Evolutionary conservation across 768 basidiomycete species (phyloP), one percentile per base, ranked within the genome.

Genomic region (Tulasnella sp.): DNA sequence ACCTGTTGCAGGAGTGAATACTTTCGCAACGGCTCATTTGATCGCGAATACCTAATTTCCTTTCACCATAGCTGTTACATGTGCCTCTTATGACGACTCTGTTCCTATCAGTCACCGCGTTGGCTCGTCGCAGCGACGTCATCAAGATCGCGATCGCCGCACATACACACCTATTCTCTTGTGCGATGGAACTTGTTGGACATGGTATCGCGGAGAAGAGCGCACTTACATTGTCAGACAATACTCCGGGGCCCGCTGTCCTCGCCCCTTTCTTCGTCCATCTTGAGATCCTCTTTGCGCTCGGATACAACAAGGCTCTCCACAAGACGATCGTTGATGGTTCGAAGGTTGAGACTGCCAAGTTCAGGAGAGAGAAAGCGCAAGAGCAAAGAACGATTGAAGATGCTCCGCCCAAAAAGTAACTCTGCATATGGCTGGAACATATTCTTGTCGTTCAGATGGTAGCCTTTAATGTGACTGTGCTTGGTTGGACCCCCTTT

Each of bases 261-360:
- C 80, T 93, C 25, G 92, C 92, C 0, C 92, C 92, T 1, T 94
- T 98, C 77, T 98, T 98, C 68, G 92, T 94, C 51, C 92, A 92
- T 70, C 72, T 97, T 58, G 94, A 98, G 70, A 67, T 92, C 53
- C 79, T 97, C 21, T 97, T 93, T 74, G 71, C 69, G 46, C 69
- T 90, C 22, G 87, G 89, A 46, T 96, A 92, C 73, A 80, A 78
- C 44, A 87, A 88, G 2, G 74, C 76, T 22, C 73, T 96, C 68
- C 84, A 90, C 64, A 85, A 81, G 67, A 78, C 80, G 61, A 74
- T 97, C 64, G 76, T 78, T 64, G 87, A 85, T 66, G 80, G 81
- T 53, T 78, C 92, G 55, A 86, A 87, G 15, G 75, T 79, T 63
- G 84, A 90, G 70, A 82, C 92, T 58, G 72, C 82, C 21, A 79